Evolutionary conservation across 441 rosid species (phyloP), one percentile per base, ranked within the genome.

Genomic region (Raphanus hybrid): DNA sequence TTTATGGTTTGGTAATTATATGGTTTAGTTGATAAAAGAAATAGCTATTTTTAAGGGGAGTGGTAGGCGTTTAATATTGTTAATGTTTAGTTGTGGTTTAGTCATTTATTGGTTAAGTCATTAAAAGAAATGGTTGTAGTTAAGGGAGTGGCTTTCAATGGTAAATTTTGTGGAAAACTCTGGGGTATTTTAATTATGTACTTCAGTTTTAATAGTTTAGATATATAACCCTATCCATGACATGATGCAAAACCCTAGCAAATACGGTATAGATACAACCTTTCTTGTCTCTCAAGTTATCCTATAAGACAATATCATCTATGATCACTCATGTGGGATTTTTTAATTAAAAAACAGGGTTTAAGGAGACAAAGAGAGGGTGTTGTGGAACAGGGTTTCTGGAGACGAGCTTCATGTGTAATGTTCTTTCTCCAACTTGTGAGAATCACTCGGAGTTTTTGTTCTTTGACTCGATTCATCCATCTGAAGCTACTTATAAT

Each of bases 381-480:
- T 88, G 92, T 59, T 87, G 89, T 34, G 86, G 89, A 55, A 66
- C 82, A 0, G 83, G 89, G 14, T 5, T 6, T 0, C 12, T 76
- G 9, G 91, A 84, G 70, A 26, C 69, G 10, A 66, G 80, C 34
- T 59, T 74, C 41, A n/a, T 82, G 66, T 87, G 91, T 54, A 81
- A 81, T 59, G 59, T 18, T 10, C 12, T n/a, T 0, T 70, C 85
- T 14, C 82, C 81, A 23, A 43, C 39, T 3, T 90, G 94, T 29
- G n/a, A 0, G 9, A 75, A 81, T 34, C 64, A 78, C 34, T 80
- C 85, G 0, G 59, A 85, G 68, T 83, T 59, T 78, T 1, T 87
- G 52, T 91, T 91, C 78, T 89, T 85, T 79, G 93, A 83, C 69
- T 57, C 77, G 26, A 69, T 89, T 62, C 94, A 91, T 82, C 93